Conservation (phyloP, 2,329 filamentous ascomycete genomes). For the Cladophialophora yegresii region DNA sequence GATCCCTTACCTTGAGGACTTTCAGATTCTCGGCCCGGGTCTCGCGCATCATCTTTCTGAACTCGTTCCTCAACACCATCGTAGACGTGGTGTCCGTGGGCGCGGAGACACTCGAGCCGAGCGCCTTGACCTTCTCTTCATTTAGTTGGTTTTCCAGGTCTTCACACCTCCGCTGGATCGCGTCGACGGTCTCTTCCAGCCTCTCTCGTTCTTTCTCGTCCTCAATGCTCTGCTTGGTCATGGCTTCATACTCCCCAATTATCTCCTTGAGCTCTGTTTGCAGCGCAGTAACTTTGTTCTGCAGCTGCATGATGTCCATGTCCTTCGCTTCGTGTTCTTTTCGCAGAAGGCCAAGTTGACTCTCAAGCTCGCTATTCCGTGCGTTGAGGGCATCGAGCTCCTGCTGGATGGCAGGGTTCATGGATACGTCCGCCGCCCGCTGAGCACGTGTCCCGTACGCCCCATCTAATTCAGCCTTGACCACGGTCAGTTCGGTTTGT, state of each 20-base stretch:
- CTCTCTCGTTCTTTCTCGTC: conserved; percentile 70
- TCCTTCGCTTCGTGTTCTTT: conserved; percentile 39
- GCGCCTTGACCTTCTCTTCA: conserved; percentile 67
- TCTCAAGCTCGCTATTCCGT: conserved; percentile 50
- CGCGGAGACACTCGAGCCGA: conserved; percentile 56
- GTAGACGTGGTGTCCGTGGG: conserved; percentile 63
- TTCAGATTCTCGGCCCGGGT: conserved; percentile 66
- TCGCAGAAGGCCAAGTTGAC: conserved; percentile 52
- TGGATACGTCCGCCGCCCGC: conserved; percentile 65
- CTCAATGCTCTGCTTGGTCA: conserved; percentile 69
- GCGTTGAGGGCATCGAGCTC: conserved; percentile 60
- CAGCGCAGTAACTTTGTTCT: conserved; percentile 56
- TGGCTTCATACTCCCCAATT: conserved; percentile 68
- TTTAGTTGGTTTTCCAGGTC: conserved; percentile 63
- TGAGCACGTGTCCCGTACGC: conserved; percentile 80
- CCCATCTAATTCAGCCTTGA: conserved; percentile 84
- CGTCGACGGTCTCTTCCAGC: conserved; percentile 65
- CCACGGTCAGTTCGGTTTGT: conserved; percentile 83
- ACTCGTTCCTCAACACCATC: conserved; percentile 70
- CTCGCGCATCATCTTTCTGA: conserved; percentile 80
- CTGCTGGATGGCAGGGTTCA: conserved; percentile 59
- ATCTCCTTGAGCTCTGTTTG: conserved; percentile 68
- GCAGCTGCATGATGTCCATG: conserved; percentile 41
- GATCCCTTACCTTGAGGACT: conserved; percentile 60
- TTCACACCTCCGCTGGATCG: conserved; percentile 64